phyloP scores from a whole-genome alignment of 345 rosid species.

The Rhodamnia argentea region DNA sequence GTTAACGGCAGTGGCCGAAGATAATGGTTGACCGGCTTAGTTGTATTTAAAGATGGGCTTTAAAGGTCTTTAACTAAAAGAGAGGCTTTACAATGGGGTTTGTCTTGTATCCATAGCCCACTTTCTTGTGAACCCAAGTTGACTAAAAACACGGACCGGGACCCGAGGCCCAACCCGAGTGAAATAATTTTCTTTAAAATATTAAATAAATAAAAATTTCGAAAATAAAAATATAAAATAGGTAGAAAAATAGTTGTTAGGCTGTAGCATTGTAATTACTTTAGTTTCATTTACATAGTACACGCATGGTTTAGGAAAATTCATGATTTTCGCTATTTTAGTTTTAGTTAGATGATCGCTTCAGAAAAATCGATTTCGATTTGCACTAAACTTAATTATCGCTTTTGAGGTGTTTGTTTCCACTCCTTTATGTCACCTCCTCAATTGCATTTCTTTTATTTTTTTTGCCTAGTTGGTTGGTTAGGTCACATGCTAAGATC shows the following conservation, averaged over 20 bases:
- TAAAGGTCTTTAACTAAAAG: not conserved
- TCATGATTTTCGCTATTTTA: not conserved
- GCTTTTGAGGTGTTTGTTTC: no score
- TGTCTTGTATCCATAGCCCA: not conserved
- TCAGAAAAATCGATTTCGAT: not conserved
- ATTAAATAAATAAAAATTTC: not conserved
- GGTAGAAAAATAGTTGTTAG: not conserved
- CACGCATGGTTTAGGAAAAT: not conserved
- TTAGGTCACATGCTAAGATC: no score
- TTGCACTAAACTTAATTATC: not conserved
- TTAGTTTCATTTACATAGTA: accelerated
- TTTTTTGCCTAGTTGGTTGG: no score
- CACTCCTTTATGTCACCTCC: no score
- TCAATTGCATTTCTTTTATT: no score
- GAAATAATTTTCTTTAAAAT: not conserved
- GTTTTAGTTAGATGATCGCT: not conserved
- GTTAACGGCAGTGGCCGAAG: not conserved
- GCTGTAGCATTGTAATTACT: not conserved
- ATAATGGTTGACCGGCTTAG: not conserved
- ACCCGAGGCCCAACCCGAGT: not conserved
- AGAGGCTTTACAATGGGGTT: not conserved
- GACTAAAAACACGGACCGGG: not conserved
- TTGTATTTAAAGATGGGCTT: not conserved
- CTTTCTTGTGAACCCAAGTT: not conserved
- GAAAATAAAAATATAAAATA: not conserved